Conservation (phyloP, 345 rosid species). For the Pelargonium nanum region DNA sequence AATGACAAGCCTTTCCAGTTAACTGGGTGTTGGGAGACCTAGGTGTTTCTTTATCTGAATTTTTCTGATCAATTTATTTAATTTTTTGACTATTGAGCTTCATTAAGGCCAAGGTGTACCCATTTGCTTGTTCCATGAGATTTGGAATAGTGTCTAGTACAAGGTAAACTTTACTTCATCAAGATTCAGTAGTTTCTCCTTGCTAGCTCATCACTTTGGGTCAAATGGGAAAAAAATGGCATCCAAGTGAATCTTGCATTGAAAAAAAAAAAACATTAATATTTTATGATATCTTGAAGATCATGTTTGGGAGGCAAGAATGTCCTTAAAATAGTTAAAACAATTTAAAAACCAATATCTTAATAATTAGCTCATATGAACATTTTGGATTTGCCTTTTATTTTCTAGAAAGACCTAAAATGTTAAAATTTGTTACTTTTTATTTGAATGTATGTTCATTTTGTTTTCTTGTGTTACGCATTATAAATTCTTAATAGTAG, state of each 20-base stretch:
- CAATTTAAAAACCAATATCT: too few relatives aligned
- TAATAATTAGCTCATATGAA: too few relatives aligned
- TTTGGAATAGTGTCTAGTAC: not conserved
- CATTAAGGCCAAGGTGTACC: too few relatives aligned
- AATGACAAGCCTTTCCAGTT: conserved; percentile 8
- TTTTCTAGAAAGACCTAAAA: too few relatives aligned
- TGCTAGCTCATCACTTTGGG: not conserved
- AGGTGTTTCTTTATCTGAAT: not conserved
- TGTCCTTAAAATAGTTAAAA: too few relatives aligned
- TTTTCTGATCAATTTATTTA: not conserved
- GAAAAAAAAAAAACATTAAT: too few relatives aligned
- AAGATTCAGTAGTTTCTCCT: not conserved
- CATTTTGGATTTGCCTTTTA: too few relatives aligned
- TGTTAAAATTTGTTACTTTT: too few relatives aligned
- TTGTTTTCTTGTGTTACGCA: too few relatives aligned
- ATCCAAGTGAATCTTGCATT: not conserved
- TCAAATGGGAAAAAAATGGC: not conserved
- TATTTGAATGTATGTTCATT: too few relatives aligned
- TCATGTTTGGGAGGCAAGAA: not conserved
- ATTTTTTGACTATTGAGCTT: too few relatives aligned
- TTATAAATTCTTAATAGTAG: too few relatives aligned
- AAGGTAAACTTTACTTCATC: not conserved
- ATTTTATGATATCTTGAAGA: not conserved
- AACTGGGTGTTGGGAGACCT: not conserved
- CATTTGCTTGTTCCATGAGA: not conserved